Conservation (phyloP, 345 rosid species). For the Corchorus olitorius region DNA sequence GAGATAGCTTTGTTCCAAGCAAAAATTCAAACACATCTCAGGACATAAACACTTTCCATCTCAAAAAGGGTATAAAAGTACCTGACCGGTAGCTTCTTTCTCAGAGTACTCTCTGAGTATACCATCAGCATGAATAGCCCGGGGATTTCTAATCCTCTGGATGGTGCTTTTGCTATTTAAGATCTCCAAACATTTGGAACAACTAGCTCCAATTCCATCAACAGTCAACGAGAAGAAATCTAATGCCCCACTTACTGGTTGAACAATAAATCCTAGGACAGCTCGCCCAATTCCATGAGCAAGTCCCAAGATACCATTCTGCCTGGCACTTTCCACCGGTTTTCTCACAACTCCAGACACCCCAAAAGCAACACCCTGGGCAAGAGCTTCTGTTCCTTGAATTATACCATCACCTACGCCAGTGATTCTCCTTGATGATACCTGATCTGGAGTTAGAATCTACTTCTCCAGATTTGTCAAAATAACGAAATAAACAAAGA, state of each 20-base stretch:
- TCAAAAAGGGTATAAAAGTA: constrained; percentile 27
- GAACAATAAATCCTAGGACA: constrained; percentile 77
- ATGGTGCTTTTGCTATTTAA: constrained; percentile 59
- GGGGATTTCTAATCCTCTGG: constrained; percentile 88
- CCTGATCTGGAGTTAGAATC: constrained; percentile 51
- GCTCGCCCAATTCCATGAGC: constrained; percentile 97
- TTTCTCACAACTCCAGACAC: constrained; percentile 95
- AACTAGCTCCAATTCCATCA: constrained; percentile 94
- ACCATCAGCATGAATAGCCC: constrained; percentile 81
- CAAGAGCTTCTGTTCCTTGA: constrained; percentile 98
- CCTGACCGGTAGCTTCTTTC: constrained; percentile 96
- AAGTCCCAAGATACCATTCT: constrained; percentile 86
- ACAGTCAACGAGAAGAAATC: constrained; percentile 96
- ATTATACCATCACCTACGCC: constrained; percentile 94
- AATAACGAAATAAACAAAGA: constrained; percentile 3
- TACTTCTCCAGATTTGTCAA: constrained; percentile 19
- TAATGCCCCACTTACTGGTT: constrained; percentile 95
- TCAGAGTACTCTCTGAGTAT: constrained; percentile 80
- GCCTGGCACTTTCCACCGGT: constrained; percentile 92
- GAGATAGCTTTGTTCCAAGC: neutral
- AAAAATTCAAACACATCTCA: neutral
- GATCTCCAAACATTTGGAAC: constrained; percentile 83
- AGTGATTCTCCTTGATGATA: constrained; percentile 88
- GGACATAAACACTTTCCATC: neutral
- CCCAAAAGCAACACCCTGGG: constrained; percentile 98